Percentiles rank a stretch among this genome's conserved stretches.
phyloP scores from a whole-genome alignment of 305 asterid species.

The Solanum hybrid region DNA sequence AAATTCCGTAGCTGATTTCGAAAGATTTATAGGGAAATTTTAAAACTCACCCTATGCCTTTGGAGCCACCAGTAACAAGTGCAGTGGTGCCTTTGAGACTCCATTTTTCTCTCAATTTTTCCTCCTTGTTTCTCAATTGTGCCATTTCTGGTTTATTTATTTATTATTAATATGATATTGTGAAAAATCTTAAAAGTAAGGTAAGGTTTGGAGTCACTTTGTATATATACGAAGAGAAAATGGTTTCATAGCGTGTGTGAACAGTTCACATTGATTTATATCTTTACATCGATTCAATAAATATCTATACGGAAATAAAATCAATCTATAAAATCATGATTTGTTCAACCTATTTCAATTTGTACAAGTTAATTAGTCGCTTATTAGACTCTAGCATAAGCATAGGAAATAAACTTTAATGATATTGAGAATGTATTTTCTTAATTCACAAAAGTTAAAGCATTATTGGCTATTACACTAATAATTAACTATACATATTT shows the following conservation, averaged over 20 bases:
- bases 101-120: background rate
- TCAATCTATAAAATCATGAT: background rate
- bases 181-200: too few species aligned
- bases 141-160: background rate
- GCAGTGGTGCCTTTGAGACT: constrained; percentile 3
- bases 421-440: background rate
- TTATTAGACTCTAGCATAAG: background rate
- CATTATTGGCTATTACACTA: background rate
- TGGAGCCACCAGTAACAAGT: background rate
- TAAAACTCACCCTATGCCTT: constrained; percentile 4
- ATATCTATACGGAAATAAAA: background rate
- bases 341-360: background rate
- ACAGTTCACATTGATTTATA: background rate
- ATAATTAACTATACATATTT: too few species aligned
- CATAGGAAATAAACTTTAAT: background rate
- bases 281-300: background rate
- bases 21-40: background rate
- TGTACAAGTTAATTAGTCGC: background rate
- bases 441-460: background rate
- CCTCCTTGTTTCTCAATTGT: too few species aligned
- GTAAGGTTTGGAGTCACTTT: too few species aligned
- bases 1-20: too few species aligned
- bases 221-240: background rate
- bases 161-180: too few species aligned
- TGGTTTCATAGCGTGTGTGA: background rate